Evolutionary conservation across 495 filamentous ascomycete species (phyloP).

Genomic region (Aspergillus carlsbadensis): DNA sequence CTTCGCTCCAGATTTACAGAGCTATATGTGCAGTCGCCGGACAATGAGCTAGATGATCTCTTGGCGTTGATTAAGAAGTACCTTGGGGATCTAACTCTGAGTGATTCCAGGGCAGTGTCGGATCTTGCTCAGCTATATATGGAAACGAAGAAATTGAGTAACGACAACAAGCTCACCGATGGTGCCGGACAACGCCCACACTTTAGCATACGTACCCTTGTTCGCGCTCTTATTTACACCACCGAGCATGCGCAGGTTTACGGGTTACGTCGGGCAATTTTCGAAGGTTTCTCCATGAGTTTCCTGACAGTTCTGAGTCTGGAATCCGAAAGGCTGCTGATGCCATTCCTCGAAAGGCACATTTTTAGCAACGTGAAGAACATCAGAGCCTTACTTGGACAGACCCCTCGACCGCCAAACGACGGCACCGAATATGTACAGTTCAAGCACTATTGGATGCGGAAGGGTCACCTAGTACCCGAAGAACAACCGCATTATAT

Average conservation of each 20-base stretch:
- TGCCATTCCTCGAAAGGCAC: constrained; percentile 77
- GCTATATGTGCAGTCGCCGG: constrained; percentile 85
- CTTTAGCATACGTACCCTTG: constrained; percentile 94
- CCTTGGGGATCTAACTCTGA: constrained; percentile 64
- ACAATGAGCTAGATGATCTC: constrained; percentile 79
- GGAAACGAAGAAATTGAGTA: constrained; percentile 77
- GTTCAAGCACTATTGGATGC: constrained; percentile 92
- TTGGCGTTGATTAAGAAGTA: constrained; percentile 83
- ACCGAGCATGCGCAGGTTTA: constrained; percentile 80
- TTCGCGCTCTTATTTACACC: constrained; percentile 83
- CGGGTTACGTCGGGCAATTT: constrained; percentile 82
- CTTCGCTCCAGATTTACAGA: constrained; percentile 89
- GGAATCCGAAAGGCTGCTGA: constrained; percentile 72
- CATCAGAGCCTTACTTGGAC: constrained; percentile 64
- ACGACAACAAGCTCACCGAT: constrained; percentile 82
- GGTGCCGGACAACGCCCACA: constrained; percentile 91
- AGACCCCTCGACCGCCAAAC: constrained; percentile 69
- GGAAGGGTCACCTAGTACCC: constrained; percentile 61
- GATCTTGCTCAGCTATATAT: constrained; percentile 85
- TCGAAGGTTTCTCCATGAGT: constrained; percentile 98
- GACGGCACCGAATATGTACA: constrained; percentile 80
- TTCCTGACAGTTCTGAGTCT: constrained; percentile 83
- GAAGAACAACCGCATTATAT: constrained; percentile 88
- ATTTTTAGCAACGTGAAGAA: constrained; percentile 69
- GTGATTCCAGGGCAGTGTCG: constrained; percentile 62